Evolutionary conservation across 176 grass and related monocot genomes (phyloP), one percentile per base, ranked within the genome.

Genomic region (Carex pumila): DNA sequence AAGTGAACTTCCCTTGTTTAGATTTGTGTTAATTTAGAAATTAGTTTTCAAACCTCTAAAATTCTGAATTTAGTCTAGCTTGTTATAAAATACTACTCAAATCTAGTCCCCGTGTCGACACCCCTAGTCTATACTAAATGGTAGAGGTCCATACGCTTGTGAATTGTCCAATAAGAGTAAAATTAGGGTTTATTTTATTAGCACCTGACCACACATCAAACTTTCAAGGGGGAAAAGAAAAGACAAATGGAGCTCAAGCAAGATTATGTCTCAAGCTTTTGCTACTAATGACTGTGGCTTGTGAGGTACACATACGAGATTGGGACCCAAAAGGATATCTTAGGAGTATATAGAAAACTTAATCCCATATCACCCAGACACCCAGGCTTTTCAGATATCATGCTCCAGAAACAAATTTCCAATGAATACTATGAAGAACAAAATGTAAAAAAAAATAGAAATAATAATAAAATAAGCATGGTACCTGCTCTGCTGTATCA

Each of bases 401-500:
- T 61, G 59, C n/a, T 61, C 60, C 19, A 25, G 6, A 61, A 61
- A 21, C 60, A 61, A 21, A 19, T 61, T 61, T 61, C 4, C n/a
- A 61, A n/a, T 61, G 60, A 76, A 54, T 30, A 76, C 17, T 21
- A 2, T 45, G 45, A 7, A 19, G 36, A 71, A 71, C 37, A 71
- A 37, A 71, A 71, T 45, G 7, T 71, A 12, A 39, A 11, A 45
- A 71, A 71, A 37, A 18, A 71, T 12, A 71, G 11, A 7, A 43
- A 45, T 21, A 19, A 61, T 47, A 13, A 34, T 36, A 67, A 67
- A 72, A 72, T 12, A 72, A 49, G 17, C 5, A 81, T 18, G 10
- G 12, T 25, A 82, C 80, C 80, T 82, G 86, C 29, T 88, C 86
- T 57, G 67, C 70, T 36, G 80, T 67, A 60, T 83, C 86, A 10